These are phyloP conservation scores for Cladorrhinum sp. DNA, from an alignment of 2,329 filamentous ascomycete genomes.

Conservation along the genomic window DNA sequence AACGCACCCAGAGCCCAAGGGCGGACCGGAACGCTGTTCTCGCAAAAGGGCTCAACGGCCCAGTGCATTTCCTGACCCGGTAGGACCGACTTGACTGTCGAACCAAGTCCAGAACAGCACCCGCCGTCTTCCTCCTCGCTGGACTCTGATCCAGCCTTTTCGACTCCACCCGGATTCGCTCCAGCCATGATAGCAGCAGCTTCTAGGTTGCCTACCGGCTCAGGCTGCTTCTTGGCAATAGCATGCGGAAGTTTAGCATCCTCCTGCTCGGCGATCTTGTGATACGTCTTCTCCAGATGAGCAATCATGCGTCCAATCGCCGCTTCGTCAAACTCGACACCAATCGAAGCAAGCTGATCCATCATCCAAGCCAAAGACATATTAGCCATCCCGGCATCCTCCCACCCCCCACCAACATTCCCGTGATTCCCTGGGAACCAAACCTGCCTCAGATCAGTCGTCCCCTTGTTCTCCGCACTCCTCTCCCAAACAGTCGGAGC, in stretches of 20 bases:
- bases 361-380: conserved; percentile 49
- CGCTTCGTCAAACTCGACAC: conserved; percentile 46
- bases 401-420: conserved; percentile 54
- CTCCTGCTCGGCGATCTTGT: conserved; percentile 19
- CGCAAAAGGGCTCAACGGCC: conserved; percentile 48
- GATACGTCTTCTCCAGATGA: conserved; percentile 29
- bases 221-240: neutral
- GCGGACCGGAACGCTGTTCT: conserved; percentile 45
- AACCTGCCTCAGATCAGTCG: conserved; percentile 41
- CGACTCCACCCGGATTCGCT: neutral
- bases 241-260: conserved; percentile 11
- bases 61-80: conserved; percentile 30
- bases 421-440: conserved; percentile 55
- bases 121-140: neutral
- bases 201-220: neutral
- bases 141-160: neutral
- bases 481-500: conserved; percentile 20
- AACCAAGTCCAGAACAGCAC: conserved; percentile 1
- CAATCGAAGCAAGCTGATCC: conserved; percentile 52
- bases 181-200: neutral
- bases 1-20: conserved; percentile 49
- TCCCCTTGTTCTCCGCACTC: conserved; percentile 14
- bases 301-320: conserved; percentile 42
- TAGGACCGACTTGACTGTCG: neutral
- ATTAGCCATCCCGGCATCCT: conserved; percentile 42